Evolutionary conservation across 768 basidiomycete species (phyloP), one percentile per base, ranked within the genome.

Genomic region (Thelephora aurantiotincta): DNA sequence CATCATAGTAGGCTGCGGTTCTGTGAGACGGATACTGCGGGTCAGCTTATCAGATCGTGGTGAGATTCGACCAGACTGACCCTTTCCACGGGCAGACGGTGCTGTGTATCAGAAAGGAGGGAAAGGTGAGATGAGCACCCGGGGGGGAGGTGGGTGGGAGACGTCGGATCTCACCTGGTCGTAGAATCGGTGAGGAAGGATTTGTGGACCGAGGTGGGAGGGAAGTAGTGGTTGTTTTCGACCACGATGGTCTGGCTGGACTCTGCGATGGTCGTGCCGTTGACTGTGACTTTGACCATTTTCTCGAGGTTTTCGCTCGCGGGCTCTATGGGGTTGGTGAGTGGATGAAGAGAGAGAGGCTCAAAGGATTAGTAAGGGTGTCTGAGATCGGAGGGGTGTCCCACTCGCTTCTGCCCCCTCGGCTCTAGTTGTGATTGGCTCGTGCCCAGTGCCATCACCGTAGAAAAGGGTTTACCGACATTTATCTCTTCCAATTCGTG

Each of bases 141-240:
- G 19, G 19, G 35, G 11, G 16, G 20, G 37, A 38, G 11, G 5
- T 5, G 37, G 11, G 5, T 16, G 37, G 37, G 6, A 11, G 20
- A 26, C n/a, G 9, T 11, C 43, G 19, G 18, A 49, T 53, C 35
- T 62, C 48, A 80, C 78, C 61, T 65, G 0, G 78, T 82, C 33
- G 63, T 52, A 1, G 85, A 86, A 16, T 64, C 57, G 13, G 50
- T 65, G 51, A 86, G 68, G 11, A 68, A 51, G 3, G 65, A 59
- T 36, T 60, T 65, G 35, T 70, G 65, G 20, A 87, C 63, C 1
- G 71, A 63, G 1, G 65, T 59, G 0, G 77, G 76, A 3, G 85
- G 82, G 58, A 87, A 87, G 63, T 86, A 86, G 52, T 82, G 75
- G 52, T 82, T 85, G 11, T 71, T 72, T 54, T 85, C 81, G 42